Percentiles rank a stretch among this genome's conserved stretches.
Evolutionary conservation across 192 early-diverging fungal species (phyloP).

Genomic region (Dimargaris cristalligena): DNA sequence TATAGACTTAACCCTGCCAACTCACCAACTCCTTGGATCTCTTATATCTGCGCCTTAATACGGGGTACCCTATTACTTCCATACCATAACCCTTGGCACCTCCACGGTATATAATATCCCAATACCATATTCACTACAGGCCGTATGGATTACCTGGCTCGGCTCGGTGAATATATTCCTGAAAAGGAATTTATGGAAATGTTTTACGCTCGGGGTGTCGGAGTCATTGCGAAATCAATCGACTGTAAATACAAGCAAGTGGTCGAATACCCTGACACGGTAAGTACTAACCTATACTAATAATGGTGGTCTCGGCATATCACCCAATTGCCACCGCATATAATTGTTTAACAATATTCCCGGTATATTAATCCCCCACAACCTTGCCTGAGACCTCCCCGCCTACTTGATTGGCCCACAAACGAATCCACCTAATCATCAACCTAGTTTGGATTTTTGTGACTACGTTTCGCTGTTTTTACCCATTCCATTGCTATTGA

Average conservation of each 20-base stretch:
- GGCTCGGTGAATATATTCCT: constrained; percentile 10
- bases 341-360: neutral
- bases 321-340: neutral
- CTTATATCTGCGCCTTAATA: neutral
- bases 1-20: neutral
- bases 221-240: constrained; percentile 27
- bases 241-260: constrained; percentile 24
- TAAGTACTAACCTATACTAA: constrained; percentile 4
- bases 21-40: neutral
- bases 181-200: constrained; percentile 7
- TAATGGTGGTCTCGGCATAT: neutral
- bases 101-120: neutral
- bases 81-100: neutral
- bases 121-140: constrained; percentile 4
- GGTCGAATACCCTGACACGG: constrained; percentile 28
- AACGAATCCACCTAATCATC: neutral
- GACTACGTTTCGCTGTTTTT: neutral
- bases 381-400: neutral
- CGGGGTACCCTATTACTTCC: neutral
- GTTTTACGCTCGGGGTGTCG: constrained; percentile 14
- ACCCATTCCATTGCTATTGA: neutral
- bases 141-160: constrained; percentile 13
- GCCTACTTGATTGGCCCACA: too few species aligned
- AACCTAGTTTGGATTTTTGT: neutral
- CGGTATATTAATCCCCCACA: neutral